phyloP scores from a whole-genome alignment of 2,329 filamentous ascomycete genomes.

The Penicillium psychrosexuale region DNA sequence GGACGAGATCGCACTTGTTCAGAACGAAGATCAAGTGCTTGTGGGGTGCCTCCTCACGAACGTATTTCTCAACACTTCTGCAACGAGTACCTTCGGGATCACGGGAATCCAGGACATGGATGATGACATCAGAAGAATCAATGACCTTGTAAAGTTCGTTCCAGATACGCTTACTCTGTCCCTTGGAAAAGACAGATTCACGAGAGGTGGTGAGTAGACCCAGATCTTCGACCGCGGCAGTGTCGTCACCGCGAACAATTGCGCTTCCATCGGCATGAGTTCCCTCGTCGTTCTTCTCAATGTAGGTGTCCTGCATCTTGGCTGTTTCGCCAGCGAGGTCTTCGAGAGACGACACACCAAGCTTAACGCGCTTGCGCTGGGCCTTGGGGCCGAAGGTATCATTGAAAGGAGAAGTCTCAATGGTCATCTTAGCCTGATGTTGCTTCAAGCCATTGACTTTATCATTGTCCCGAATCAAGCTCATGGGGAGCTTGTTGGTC shows the following conservation, averaged over 20 bases:
- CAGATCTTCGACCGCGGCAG: slow-evolving; percentile 39
- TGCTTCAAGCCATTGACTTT: slow-evolving; percentile 82
- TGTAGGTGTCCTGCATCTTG: slow-evolving; percentile 76
- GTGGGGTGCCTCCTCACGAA: slow-evolving; percentile 87
- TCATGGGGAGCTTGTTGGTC: slow-evolving; percentile 96
- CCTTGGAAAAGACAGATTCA: slow-evolving; percentile 89
- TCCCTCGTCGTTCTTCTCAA: slow-evolving; percentile 75
- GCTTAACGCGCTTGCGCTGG: slow-evolving; percentile 87
- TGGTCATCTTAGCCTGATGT: slow-evolving; percentile 88
- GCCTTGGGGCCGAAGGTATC: slow-evolving; percentile 92
- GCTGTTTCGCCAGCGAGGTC: slow-evolving; percentile 78
- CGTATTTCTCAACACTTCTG: slow-evolving; percentile 86
- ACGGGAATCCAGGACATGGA: slow-evolving; percentile 89
- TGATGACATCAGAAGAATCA: slow-evolving; percentile 90
- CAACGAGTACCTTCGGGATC: slow-evolving; percentile 89
- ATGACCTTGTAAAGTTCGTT: slow-evolving; percentile 96
- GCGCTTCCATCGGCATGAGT: slow-evolving; percentile 70
- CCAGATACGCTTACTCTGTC: slow-evolving; percentile 93
- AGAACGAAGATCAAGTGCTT: slow-evolving; percentile 90
- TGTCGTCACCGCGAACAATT: slow-evolving; percentile 54
- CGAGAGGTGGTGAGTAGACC: slow-evolving; percentile 55
- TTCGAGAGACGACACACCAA: slow-evolving; percentile 74
- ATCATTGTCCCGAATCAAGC: slow-evolving; percentile 76
- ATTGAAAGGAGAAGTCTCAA: slow-evolving; percentile 80
- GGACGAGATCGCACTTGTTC: slow-evolving; percentile 91